Conservation (phyloP, 345 rosid species). For the Lepidium sativum region DNA sequence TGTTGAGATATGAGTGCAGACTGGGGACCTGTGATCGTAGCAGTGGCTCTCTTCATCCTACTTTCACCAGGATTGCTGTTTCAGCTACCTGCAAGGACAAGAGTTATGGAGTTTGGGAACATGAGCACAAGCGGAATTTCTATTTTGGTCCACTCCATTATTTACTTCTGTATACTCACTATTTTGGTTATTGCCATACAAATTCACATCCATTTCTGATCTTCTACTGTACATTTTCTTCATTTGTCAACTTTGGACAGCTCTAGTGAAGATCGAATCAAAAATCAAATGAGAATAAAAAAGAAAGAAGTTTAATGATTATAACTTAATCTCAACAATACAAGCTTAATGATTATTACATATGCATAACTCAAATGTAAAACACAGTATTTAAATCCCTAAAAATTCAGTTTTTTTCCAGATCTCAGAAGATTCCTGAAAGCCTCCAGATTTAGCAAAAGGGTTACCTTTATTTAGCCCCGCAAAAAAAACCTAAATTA, state of each 20-base stretch:
- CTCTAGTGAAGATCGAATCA: background rate
- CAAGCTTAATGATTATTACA: conserved; percentile 2
- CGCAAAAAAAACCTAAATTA: conserved; percentile 10
- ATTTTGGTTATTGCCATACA: conserved; percentile 66
- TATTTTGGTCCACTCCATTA: conserved; percentile 74
- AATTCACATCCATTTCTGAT: conserved; percentile 31
- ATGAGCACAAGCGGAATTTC: conserved; percentile 88
- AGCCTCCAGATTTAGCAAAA: background rate
- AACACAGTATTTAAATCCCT: conserved; percentile 4
- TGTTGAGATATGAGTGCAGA: conserved; percentile 44
- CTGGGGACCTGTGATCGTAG: conserved; percentile 84
- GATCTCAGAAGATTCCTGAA: conserved; percentile 12
- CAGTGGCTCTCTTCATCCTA: conserved; percentile 69
- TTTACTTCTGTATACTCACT: conserved; percentile 73
- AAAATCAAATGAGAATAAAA: background rate
- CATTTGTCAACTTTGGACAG: background rate
- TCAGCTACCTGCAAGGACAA: conserved; percentile 72
- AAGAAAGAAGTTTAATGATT: background rate
- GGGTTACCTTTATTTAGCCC: conserved; percentile 12
- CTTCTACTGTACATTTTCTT: background rate
- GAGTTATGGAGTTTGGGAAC: conserved; percentile 91
- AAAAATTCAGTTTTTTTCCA: background rate
- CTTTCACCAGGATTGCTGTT: conserved; percentile 91
- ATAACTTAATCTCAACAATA: background rate
- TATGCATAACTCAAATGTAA: background rate